Percentiles rank a stretch among this genome's conserved stretches.
Evolutionary conservation across 768 basidiomycete genomes (phyloP).

Genomic region (Rhizopogon sp.): DNA sequence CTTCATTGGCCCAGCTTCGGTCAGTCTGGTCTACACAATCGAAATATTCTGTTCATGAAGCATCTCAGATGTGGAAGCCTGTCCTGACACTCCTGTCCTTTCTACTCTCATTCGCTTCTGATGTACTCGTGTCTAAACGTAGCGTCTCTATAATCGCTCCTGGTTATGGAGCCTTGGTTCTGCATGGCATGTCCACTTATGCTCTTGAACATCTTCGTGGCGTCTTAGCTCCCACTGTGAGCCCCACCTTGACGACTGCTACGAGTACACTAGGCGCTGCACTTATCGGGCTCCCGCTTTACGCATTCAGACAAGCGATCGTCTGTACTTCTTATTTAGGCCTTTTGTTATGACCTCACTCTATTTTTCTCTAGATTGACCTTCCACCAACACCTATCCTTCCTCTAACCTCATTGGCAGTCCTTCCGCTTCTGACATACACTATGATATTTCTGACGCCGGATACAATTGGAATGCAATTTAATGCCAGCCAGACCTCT

Average conservation of each 20-base stretch:
- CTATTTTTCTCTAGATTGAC: slow-evolving; percentile 35
- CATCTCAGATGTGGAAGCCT: slow-evolving; percentile 44
- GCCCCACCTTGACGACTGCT: slow-evolving; percentile 49
- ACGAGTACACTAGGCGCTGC: slow-evolving; percentile 59
- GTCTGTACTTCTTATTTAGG: slow-evolving; percentile 32
- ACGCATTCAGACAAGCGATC: slow-evolving; percentile 51
- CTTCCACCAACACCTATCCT: slow-evolving; percentile 47
- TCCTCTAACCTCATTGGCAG: slow-evolving; percentile 51
- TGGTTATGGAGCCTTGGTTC: slow-evolving; percentile 60
- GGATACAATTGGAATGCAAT: slow-evolving; percentile 41
- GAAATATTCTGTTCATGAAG: slow-evolving; percentile 1
- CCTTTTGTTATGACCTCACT: background rate
- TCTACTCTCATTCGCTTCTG: slow-evolving; percentile 51
- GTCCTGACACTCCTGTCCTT: slow-evolving; percentile 44
- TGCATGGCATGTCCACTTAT: slow-evolving; percentile 56
- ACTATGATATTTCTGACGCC: slow-evolving; percentile 58
- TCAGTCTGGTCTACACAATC: slow-evolving; percentile 21
- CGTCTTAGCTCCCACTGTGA: slow-evolving; percentile 53
- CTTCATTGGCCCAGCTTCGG: slow-evolving; percentile 43
- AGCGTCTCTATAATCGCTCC: slow-evolving; percentile 40
- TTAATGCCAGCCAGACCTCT: slow-evolving; percentile 43
- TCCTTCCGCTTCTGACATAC: slow-evolving; percentile 59
- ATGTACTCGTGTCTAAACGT: slow-evolving; percentile 39
- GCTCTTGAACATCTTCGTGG: slow-evolving; percentile 60
- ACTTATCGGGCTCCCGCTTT: slow-evolving; percentile 59